These are phyloP conservation scores for Saturnispora sanitii DNA, from an alignment of 805 yeast species.

Conservation along the genomic window DNA sequence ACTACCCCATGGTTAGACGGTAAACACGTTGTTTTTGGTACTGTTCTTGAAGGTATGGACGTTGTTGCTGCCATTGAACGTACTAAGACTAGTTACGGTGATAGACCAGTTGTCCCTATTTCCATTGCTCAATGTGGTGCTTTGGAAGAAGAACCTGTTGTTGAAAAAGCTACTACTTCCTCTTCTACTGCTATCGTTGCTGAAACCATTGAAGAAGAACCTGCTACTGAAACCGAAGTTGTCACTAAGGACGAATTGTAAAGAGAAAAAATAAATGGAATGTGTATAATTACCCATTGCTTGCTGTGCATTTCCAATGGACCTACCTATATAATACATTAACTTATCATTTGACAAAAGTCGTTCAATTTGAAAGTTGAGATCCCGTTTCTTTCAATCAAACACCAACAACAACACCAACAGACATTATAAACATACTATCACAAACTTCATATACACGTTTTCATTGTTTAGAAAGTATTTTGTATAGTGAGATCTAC, in stretches of 20 bases:
- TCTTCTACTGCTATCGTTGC: not conserved
- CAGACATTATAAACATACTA: no score
- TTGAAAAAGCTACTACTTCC: no score
- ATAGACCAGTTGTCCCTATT: conserved; percentile 60
- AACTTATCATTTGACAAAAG: no score
- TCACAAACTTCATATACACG: no score
- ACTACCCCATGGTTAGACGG: conserved; percentile 89
- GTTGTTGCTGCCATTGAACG: conserved; percentile 66
- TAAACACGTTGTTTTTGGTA: conserved; percentile 93
- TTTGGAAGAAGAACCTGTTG: conserved; percentile 27
- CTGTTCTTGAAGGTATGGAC: conserved; percentile 82
- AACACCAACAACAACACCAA: no score
- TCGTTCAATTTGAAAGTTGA: no score
- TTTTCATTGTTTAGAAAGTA: no score
- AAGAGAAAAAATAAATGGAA: no score
- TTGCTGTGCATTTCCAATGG: not conserved
- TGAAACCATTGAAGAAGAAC: conserved; percentile 13
- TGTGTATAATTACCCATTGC: no score
- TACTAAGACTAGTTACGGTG: conserved; percentile 59
- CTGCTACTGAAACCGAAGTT: conserved; percentile 18
- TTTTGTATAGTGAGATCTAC: no score
- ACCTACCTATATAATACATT: no score
- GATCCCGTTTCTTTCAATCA: not conserved
- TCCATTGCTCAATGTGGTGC: conserved; percentile 67
- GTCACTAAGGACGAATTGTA: conserved; percentile 29